A percentile compares a stretch with the other conserved stretches of the same genome.
These are phyloP conservation scores for Botrytis elliptica DNA, from an alignment of 2,329 filamentous ascomycete species.

Conservation along the genomic window DNA sequence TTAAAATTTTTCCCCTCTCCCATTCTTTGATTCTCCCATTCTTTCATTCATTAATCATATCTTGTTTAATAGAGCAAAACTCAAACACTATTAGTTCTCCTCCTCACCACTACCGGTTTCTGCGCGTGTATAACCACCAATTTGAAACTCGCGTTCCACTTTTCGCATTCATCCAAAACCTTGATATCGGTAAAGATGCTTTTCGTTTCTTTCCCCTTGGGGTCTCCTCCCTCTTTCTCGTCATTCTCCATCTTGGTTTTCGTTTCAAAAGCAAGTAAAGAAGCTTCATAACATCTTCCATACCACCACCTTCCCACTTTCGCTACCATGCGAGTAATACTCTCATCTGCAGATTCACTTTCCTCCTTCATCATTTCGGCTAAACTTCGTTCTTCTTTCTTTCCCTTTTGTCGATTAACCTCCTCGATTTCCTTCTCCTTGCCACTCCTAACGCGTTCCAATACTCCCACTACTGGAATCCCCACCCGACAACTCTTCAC, in stretches of 20 bases:
- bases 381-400: conserved; percentile 44
- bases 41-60: background rate
- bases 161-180: conserved; percentile 80
- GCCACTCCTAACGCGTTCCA: conserved; percentile 29
- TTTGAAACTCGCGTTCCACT: conserved; percentile 82
- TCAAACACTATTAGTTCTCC: conserved; percentile 36
- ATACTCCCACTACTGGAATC: conserved; percentile 66
- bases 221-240: background rate
- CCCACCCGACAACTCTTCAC: conserved; percentile 76
- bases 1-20: background rate
- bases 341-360: conserved; percentile 71
- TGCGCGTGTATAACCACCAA: conserved; percentile 80
- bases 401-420: conserved; percentile 44
- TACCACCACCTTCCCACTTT: conserved; percentile 97
- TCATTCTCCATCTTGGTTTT: background rate
- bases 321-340: conserved; percentile 88
- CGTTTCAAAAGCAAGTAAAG: background rate
- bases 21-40: background rate
- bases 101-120: conserved; percentile 34
- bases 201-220: conserved; percentile 34
- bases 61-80: background rate
- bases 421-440: conserved; percentile 19
- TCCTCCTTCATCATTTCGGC: conserved; percentile 73
- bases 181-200: conserved; percentile 79
- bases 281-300: conserved; percentile 77